Base-by-base conservation (phyloP, 768 basidiomycete genomes). In the Coprinopsis sp. region DNA sequence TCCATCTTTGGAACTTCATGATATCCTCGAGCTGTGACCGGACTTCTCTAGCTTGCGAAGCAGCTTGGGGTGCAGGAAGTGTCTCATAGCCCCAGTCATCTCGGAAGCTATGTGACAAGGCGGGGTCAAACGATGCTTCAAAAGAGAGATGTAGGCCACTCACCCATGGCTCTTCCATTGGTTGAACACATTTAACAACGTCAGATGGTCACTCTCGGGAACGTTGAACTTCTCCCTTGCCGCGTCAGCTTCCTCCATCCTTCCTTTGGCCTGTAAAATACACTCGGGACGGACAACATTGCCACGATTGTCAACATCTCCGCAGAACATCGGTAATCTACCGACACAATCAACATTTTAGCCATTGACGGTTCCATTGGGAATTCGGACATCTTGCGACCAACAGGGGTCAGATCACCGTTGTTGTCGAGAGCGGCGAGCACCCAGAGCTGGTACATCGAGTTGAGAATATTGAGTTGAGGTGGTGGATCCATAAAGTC, bases 401-500 rank as follows among this genome's bases (percentile, higher is more conserved):
- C 96, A 45, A 82, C 76, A 2, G 84, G 77, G 2, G 95, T 99
- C 51, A 99, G 71, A 67, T 99, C 91, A n/a, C 96, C 94, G 29
- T 94, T 82, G 56, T 97, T 99, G 71, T 98, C 91, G 21, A 99
- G 76, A 6, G 96, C 96, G 28, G 94, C 94, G 25, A 99, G 84
- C 2, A 97, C 94, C 96, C 96, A 99, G 28, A 99, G 82, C 63
- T 98, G 96, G 64, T 97, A 99, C 93, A 97, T 97, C 5, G 95
- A 98, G 63, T 98, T 97, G 34, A 99, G 73, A 56, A 98, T 99
- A 61, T 97, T 97, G 44, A 85, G 90, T 77, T 95, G 93, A n/a
- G 96, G 96, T 18, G 96, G 96, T n/a, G 96, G 96, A 63, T 99
- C 96, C 96, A 99, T 98, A 62, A 99, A 99, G 66, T 98, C 95